A percentile compares a stretch with the other conserved stretches of the same genome.
phyloP scores from a whole-genome alignment of 371 early-diverging fungal species.

The Rhizopus sp. region DNA sequence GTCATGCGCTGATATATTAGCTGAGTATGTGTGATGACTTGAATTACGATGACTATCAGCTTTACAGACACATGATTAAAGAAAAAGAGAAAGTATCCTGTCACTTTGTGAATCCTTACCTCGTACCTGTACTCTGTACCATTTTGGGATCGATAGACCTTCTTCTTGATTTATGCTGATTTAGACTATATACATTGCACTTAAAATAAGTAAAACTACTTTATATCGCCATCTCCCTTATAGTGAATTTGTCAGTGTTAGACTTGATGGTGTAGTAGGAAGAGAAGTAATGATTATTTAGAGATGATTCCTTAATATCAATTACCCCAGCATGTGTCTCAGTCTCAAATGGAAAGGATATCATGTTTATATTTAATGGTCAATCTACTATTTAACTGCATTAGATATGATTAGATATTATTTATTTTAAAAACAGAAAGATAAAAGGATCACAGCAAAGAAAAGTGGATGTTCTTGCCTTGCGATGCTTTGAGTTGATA shows the following conservation, averaged over 20 bases:
- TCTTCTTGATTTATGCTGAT: constrained; percentile 8
- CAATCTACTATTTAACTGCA: constrained; percentile 9
- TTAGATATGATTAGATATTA: constrained; percentile 1
- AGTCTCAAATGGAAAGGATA: constrained; percentile 6
- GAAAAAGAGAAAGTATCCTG: too few relatives aligned
- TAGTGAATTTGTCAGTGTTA: not conserved
- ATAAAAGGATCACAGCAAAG: constrained; percentile 5
- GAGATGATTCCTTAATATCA: not conserved
- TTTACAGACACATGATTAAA: too few relatives aligned
- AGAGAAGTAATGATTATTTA: constrained; percentile 4
- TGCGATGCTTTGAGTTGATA: constrained; percentile 9
- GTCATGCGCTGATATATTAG: too few relatives aligned
- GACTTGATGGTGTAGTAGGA: constrained; percentile 8
- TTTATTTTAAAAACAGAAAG: constrained; percentile 12
- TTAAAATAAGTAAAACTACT: not conserved
- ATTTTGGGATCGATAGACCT: constrained; percentile 9
- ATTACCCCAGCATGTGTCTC: not conserved
- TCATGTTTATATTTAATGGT: constrained; percentile 6
- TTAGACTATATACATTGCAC: constrained; percentile 1
- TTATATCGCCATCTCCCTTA: too few relatives aligned
- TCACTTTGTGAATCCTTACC: too few relatives aligned
- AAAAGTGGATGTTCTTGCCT: constrained; percentile 7
- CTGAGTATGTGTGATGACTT: too few relatives aligned
- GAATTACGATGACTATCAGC: too few relatives aligned
- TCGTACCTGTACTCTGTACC: too few relatives aligned